Percentiles rank a stretch among this genome's conserved stretches.
Conservation (phyloP, 1,139 yeast species). For the Eremothecium cymbalariae region DNA sequence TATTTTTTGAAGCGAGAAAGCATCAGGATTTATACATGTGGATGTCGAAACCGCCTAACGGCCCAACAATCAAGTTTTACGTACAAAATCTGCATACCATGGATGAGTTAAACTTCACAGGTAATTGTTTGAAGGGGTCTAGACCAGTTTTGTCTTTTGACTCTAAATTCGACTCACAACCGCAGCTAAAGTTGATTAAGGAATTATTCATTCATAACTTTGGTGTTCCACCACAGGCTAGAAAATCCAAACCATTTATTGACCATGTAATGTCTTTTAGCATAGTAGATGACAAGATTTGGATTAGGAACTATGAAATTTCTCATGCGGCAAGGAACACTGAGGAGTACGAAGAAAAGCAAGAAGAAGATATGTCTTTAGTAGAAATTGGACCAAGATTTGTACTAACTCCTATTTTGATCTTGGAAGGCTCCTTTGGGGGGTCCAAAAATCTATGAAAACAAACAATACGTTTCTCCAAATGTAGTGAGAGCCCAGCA, state of each 20-base stretch:
- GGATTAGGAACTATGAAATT: slow-evolving; percentile 95
- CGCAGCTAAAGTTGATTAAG: slow-evolving; percentile 68
- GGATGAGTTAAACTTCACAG: slow-evolving; percentile 93
- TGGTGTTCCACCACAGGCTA: slow-evolving; percentile 95
- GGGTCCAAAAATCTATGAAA: slow-evolving; percentile 95
- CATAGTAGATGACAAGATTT: slow-evolving; percentile 85
- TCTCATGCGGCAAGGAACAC: slow-evolving; percentile 54
- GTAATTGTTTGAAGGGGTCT: slow-evolving; percentile 92
- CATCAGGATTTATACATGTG: slow-evolving; percentile 92
- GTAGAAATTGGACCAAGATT: slow-evolving; percentile 97
- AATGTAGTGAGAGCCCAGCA: slow-evolving; percentile 88
- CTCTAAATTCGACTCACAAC: slow-evolving; percentile 54
- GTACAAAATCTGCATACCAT: slow-evolving; percentile 92
- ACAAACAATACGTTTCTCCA: slow-evolving; percentile 94
- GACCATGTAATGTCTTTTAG: slow-evolving; percentile 94
- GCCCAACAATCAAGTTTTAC: slow-evolving; percentile 92
- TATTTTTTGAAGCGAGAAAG: slow-evolving; percentile 93
- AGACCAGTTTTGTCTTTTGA: slow-evolving; percentile 94
- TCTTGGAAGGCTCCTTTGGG: slow-evolving; percentile 95
- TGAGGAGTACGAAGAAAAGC: slow-evolving; percentile 40
- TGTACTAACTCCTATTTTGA: slow-evolving; percentile 84
- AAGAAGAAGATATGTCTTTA: slow-evolving; percentile 52
- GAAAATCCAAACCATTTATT: slow-evolving; percentile 87
- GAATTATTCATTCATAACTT: slow-evolving; percentile 80
- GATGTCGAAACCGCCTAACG: slow-evolving; percentile 95